Evolutionary conservation across 2,329 filamentous ascomycete species (phyloP).

Genomic region (Alternaria sp.): DNA sequence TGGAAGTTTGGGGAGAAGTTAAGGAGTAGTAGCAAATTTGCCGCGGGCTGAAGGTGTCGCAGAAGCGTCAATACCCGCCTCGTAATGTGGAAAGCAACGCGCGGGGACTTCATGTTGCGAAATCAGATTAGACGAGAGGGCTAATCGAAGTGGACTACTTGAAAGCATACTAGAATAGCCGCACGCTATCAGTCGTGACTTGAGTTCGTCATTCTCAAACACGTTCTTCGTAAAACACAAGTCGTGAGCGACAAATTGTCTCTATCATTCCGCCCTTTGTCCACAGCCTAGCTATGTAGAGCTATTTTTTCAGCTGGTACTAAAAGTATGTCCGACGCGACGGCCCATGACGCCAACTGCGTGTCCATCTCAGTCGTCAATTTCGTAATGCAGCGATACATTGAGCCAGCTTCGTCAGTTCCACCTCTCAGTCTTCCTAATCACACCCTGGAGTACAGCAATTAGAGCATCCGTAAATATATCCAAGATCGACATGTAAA

Average conservation of each 20-base stretch:
- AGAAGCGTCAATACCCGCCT: not conserved
- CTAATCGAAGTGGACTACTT: not conserved
- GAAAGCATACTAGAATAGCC: not conserved
- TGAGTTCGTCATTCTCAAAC: not conserved
- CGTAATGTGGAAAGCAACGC: not conserved
- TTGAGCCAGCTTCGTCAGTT: not conserved
- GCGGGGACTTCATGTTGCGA: not conserved
- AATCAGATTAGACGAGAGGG: not conserved
- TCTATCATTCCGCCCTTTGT: not conserved
- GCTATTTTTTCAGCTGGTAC: not conserved
- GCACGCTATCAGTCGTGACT: not conserved
- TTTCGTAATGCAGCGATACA: not conserved
- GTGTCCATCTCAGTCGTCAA: not conserved
- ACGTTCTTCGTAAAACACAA: not conserved
- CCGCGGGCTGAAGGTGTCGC: slow-evolving; percentile 44
- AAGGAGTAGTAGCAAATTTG: slow-evolving; percentile 57
- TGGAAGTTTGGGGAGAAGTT: slow-evolving; percentile 59
- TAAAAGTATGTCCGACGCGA: not conserved
- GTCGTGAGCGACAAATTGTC: not conserved
- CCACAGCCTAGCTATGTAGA: not conserved
- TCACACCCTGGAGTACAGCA: not conserved
- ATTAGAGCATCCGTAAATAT: not conserved
- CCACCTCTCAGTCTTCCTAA: not conserved
- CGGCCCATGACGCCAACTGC: not conserved
- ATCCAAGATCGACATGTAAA: not conserved